Evolutionary conservation across 2,329 filamentous ascomycete genomes (phyloP).

Genomic region (Alternaria solani): DNA sequence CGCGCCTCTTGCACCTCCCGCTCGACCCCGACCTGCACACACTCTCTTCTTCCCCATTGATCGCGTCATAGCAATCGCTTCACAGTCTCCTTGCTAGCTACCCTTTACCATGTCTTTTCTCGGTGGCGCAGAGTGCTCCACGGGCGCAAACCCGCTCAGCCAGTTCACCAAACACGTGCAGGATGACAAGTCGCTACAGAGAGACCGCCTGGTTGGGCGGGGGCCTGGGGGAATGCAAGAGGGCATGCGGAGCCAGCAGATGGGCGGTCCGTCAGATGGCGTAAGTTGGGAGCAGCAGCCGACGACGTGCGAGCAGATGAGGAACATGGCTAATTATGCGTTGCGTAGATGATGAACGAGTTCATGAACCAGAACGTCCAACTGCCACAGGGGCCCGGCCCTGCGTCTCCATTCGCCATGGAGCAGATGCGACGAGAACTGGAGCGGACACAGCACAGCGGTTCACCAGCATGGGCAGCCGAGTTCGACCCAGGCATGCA

Average conservation of each 20-base stretch:
- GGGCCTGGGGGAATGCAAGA: slow-evolving; percentile 75
- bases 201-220: slow-evolving; percentile 83
- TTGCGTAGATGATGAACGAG: slow-evolving; percentile 82
- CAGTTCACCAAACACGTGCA: slow-evolving; percentile 98
- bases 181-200: slow-evolving; percentile 93
- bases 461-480: slow-evolving; percentile 67
- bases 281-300: slow-evolving; percentile 33
- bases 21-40: slow-evolving; percentile 13
- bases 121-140: slow-evolving; percentile 95
- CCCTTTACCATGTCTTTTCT: slow-evolving; percentile 83
- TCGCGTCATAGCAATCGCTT: slow-evolving; percentile 8
- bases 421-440: slow-evolving; percentile 71
- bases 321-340: slow-evolving; percentile 33
- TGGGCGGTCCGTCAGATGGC: slow-evolving; percentile 73
- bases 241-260: slow-evolving; percentile 77
- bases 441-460: slow-evolving; percentile 62
- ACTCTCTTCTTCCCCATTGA: slow-evolving; percentile 2
- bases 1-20: slow-evolving; percentile 9
- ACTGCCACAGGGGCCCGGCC: slow-evolving; percentile 62
- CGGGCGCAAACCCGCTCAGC: slow-evolving; percentile 91
- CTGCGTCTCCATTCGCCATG: slow-evolving; percentile 69
- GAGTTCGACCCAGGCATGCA: slow-evolving; percentile 68
- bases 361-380: slow-evolving; percentile 83
- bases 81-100: not conserved
- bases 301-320: not conserved